phyloP scores from a whole-genome alignment of 2,329 filamentous ascomycete species.

The Neofusicoccum laricinum region DNA sequence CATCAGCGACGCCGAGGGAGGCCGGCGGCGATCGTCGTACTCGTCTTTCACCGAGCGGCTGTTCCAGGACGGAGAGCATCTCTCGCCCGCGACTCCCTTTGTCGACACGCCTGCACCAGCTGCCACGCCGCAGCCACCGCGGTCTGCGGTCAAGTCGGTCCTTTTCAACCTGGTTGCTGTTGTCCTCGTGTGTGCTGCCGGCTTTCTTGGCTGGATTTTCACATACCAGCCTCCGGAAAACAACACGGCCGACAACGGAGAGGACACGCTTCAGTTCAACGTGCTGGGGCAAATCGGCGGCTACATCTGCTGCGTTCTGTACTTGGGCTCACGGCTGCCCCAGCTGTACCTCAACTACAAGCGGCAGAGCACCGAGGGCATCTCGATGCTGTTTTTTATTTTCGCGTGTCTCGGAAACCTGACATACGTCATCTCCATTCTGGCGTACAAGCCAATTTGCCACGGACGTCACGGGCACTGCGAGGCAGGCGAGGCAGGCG shows the following conservation, averaged over 20 bases:
- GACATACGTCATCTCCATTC: slow-evolving; percentile 87
- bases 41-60: slow-evolving; percentile 45
- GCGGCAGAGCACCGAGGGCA: slow-evolving; percentile 87
- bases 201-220: slow-evolving; percentile 82
- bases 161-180: slow-evolving; percentile 70
- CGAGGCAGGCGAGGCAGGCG: slow-evolving; percentile 60
- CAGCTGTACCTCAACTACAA: slow-evolving; percentile 91
- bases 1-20: slow-evolving; percentile 27
- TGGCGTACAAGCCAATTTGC: slow-evolving; percentile 82
- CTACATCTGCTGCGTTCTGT: slow-evolving; percentile 84
- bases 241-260: slow-evolving; percentile 28
- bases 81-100: slow-evolving; percentile 81
- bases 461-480: slow-evolving; percentile 47
- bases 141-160: slow-evolving; percentile 52
- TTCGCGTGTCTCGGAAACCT: slow-evolving; percentile 95
- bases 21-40: slow-evolving; percentile 30
- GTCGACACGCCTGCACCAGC: slow-evolving; percentile 48
- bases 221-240: slow-evolving; percentile 49
- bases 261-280: slow-evolving; percentile 63
- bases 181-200: slow-evolving; percentile 77
- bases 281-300: slow-evolving; percentile 85
- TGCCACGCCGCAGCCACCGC: slow-evolving; percentile 26
- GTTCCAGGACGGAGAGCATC: slow-evolving; percentile 62
- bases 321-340: slow-evolving; percentile 84
- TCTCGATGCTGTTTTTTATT: slow-evolving; percentile 91